These are phyloP conservation scores for Podospora pseudocomata DNA, from an alignment of 495 filamentous ascomycete species.

Conservation along the genomic window DNA sequence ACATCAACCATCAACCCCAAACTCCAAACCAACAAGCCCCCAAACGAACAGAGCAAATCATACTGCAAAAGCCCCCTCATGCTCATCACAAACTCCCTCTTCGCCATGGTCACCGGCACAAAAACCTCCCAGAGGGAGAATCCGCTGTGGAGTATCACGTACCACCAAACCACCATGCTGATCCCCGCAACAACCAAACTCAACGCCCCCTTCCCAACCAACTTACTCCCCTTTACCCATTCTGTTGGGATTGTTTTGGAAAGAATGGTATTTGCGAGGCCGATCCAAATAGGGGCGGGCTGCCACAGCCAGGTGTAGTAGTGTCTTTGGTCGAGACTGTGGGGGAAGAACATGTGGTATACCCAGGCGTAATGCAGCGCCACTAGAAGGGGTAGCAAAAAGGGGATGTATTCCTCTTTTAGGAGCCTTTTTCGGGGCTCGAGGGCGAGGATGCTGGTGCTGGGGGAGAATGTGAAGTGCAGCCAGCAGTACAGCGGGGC, in stretches of 20 bases:
- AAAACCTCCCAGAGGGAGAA: not conserved
- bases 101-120: not conserved
- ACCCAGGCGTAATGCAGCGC: too few relatives aligned
- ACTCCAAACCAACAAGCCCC: not conserved
- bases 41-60: constrained; percentile 3
- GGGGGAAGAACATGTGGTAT: too few relatives aligned
- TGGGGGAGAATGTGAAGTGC: not conserved
- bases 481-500: not conserved
- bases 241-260: not conserved
- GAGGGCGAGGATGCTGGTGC: too few relatives aligned
- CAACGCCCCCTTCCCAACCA: not conserved
- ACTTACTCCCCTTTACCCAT: not conserved
- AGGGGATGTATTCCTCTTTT: not conserved
- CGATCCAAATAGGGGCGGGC: too few relatives aligned
- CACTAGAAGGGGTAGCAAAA: not conserved
- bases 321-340: too few relatives aligned
- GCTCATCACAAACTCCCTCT: not conserved
- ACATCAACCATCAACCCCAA: not conserved
- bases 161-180: not conserved
- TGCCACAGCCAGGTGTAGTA: too few relatives aligned
- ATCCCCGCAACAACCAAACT: not conserved
- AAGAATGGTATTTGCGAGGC: too few relatives aligned
- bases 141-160: not conserved
- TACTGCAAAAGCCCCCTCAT: not conserved
- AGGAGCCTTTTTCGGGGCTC: not conserved